phyloP scores from a whole-genome alignment of 768 basidiomycete species.

The Suillus ampliporus region DNA sequence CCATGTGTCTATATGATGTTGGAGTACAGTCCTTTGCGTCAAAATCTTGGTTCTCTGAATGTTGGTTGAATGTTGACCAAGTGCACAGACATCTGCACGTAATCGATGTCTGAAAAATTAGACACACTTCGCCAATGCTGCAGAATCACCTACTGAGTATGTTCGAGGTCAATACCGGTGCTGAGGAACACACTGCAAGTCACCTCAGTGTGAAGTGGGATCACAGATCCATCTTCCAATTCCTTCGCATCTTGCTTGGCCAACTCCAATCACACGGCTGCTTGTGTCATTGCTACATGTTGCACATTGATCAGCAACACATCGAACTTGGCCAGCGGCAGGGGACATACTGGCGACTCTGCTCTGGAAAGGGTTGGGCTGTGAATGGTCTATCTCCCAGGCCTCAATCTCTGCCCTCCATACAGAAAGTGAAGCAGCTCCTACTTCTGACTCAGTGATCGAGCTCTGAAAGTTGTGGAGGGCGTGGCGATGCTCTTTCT shows the following conservation, averaged over 20 bases:
- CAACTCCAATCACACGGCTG: constrained; percentile 24
- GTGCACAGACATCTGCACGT: not conserved
- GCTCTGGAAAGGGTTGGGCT: constrained; percentile 18
- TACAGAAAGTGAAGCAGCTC: not conserved
- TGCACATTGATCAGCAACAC: not conserved
- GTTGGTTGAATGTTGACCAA: not conserved
- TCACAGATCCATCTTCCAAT: not conserved
- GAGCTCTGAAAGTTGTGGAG: not conserved
- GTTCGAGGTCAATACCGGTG: constrained; percentile 39
- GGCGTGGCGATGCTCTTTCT: constrained; percentile 1
- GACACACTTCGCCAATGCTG: not conserved
- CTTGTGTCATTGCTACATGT: constrained; percentile 15
- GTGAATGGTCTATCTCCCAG: constrained; percentile 17
- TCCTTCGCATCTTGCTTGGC: constrained; percentile 28
- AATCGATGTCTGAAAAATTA: not conserved
- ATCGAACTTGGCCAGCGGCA: not conserved
- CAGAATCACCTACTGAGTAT: constrained; percentile 37
- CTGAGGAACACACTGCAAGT: constrained; percentile 33
- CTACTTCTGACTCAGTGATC: not conserved
- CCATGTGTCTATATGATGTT: not conserved
- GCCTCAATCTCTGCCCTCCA: constrained; percentile 12
- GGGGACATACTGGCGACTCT: constrained; percentile 4
- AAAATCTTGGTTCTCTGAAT: not conserved
- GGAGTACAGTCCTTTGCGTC: not conserved
- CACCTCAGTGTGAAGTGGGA: constrained; percentile 12